Conservation (phyloP, 441 rosid genomes). For the Aleurites moluccanus region DNA sequence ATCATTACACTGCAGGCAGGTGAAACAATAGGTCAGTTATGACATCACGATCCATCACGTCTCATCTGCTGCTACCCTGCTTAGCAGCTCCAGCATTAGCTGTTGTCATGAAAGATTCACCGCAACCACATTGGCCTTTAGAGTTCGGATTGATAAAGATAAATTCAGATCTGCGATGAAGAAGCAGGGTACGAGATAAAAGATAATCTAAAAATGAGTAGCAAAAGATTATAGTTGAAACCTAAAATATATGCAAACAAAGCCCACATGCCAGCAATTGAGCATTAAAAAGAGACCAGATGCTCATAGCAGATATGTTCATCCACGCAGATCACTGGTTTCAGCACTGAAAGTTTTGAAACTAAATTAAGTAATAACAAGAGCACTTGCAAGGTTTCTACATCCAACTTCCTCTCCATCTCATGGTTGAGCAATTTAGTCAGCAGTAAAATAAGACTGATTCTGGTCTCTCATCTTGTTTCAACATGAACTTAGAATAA, state of each 20-base stretch:
- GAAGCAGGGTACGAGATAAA: not conserved
- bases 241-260: not conserved
- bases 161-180: conserved; percentile 64
- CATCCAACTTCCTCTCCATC: not conserved
- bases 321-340: not conserved
- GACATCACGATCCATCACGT: not conserved
- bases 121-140: conserved; percentile 93
- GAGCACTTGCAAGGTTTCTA: not conserved
- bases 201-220: not conserved
- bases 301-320: not conserved
- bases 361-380: not conserved
- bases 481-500: not conserved
- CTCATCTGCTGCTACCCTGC: conserved; percentile 32
- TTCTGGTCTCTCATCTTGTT: not conserved
- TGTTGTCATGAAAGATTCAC: conserved; percentile 87
- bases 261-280: not conserved
- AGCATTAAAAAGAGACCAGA: not conserved
- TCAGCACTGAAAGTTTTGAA: not conserved
- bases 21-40: not conserved
- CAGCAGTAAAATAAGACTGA: not conserved
- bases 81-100: conserved; percentile 40
- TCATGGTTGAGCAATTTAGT: not conserved
- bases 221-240: not conserved
- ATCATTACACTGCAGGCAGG: not conserved
- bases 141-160: conserved; percentile 90